Percentiles rank a stretch among this genome's conserved stretches.
These are phyloP conservation scores for Solanum chiquidenum DNA, from an alignment of 257 asterid genomes.

Conservation along the genomic window DNA sequence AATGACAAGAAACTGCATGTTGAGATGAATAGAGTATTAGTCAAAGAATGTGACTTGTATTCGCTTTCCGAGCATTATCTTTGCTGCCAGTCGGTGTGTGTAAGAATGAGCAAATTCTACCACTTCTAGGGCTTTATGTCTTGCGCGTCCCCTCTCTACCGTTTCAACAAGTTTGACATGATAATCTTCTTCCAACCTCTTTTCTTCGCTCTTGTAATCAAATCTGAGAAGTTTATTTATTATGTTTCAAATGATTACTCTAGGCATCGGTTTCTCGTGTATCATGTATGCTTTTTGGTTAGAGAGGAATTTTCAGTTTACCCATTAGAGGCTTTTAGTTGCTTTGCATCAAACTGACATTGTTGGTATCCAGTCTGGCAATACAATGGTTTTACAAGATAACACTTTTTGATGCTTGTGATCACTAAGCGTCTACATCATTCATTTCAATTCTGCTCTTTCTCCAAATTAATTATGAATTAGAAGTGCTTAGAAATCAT, in stretches of 20 bases:
- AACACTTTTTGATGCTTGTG: background rate
- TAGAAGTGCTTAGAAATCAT: background rate
- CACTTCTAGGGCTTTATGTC: background rate
- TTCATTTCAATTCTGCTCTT: too few relatives aligned
- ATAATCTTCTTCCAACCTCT: background rate
- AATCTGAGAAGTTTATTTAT: background rate
- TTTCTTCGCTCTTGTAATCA: background rate
- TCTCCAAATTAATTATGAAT: too few relatives aligned
- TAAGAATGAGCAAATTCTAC: background rate
- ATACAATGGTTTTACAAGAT: background rate
- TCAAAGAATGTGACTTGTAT: background rate
- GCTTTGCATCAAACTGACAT: background rate
- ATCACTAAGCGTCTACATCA: background rate
- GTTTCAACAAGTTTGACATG: background rate
- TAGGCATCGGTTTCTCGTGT: background rate
- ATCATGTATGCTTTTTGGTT: background rate
- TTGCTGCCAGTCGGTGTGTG: background rate
- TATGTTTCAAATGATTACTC: background rate
- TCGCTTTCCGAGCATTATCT: background rate
- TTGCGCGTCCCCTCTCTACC: background rate
- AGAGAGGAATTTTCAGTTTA: background rate
- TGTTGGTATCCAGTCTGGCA: background rate
- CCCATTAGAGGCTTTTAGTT: background rate
- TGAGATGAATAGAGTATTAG: background rate
- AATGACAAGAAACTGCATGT: background rate